Conservation (phyloP, 768 basidiomycete genomes). For the Exsudoporus frostii region DNA sequence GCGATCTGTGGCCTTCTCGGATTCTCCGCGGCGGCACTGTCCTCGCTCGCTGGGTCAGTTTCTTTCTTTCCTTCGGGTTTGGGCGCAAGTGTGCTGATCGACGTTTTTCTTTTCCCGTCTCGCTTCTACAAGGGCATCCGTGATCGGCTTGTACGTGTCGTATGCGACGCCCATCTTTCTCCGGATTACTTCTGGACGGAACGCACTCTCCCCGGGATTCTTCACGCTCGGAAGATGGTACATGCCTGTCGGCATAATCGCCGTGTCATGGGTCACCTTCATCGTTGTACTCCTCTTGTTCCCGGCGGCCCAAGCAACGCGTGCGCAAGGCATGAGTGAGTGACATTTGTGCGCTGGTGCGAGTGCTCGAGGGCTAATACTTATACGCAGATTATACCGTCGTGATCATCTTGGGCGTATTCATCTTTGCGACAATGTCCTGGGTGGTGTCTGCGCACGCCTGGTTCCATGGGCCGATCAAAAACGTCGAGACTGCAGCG, state of each 20-base stretch:
- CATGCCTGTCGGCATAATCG: conserved; percentile 54
- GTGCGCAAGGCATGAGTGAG: conserved; percentile 54
- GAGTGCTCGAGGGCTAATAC: not conserved
- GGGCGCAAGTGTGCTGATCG: not conserved
- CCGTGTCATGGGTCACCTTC: conserved; percentile 66
- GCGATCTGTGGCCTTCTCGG: conserved; percentile 62
- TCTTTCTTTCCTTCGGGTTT: not conserved
- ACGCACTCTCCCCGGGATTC: conserved; percentile 54
- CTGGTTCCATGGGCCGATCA: conserved; percentile 69
- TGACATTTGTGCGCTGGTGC: conserved; percentile 1
- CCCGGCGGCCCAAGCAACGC: conserved; percentile 41
- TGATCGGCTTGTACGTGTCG: conserved; percentile 65
- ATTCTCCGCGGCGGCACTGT: conserved; percentile 59
- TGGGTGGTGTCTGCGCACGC: conserved; percentile 67
- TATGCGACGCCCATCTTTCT: conserved; percentile 69
- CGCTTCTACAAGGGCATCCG: conserved; percentile 48
- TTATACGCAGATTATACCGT: conserved; percentile 60
- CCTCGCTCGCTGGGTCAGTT: conserved; percentile 64
- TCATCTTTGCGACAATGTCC: conserved; percentile 58
- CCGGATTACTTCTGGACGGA: conserved; percentile 64
- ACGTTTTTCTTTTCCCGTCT: not conserved
- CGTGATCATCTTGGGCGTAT: conserved; percentile 62
- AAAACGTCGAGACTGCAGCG: conserved; percentile 38
- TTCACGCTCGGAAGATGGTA: conserved; percentile 63
- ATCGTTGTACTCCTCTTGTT: conserved; percentile 59